Conservation (phyloP, 2,329 filamentous ascomycete genomes). For the Fusarium paranaense region DNA sequence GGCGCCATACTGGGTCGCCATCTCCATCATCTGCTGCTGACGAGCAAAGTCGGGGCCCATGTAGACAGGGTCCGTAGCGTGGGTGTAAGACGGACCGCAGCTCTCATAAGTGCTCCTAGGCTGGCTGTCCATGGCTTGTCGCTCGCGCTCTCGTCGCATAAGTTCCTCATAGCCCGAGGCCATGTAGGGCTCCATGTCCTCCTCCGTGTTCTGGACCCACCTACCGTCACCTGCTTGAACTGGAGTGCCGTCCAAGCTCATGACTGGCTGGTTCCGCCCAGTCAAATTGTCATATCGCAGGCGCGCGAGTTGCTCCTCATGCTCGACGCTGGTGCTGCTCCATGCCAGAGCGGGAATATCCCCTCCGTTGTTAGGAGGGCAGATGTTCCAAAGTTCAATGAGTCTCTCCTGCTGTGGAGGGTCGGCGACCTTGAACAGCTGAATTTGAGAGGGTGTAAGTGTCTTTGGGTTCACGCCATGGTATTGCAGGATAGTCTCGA, state of each 20-base stretch:
- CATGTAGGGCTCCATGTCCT: slow-evolving; percentile 84
- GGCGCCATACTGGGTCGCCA: slow-evolving; percentile 77
- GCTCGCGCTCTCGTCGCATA: slow-evolving; percentile 72
- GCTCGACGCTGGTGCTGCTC: slow-evolving; percentile 65
- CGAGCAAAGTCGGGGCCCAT: slow-evolving; percentile 57
- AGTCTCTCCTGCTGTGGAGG: slow-evolving; percentile 78
- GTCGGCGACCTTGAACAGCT: slow-evolving; percentile 82
- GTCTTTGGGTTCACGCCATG: slow-evolving; percentile 77
- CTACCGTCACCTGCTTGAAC: slow-evolving; percentile 65
- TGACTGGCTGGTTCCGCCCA: slow-evolving; percentile 53
- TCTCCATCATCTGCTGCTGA: slow-evolving; percentile 65
- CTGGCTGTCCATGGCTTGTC: slow-evolving; percentile 46
- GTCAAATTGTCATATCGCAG: slow-evolving; percentile 66
- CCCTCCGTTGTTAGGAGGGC: slow-evolving; percentile 71
- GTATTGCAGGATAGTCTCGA: slow-evolving; percentile 70
- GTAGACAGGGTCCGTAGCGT: slow-evolving; percentile 78
- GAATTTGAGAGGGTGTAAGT: slow-evolving; percentile 79
- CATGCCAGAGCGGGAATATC: slow-evolving; percentile 66
- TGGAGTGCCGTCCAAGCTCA: slow-evolving; percentile 67
- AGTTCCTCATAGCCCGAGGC: slow-evolving; percentile 80
- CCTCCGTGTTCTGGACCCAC: slow-evolving; percentile 58
- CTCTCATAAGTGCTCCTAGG: slow-evolving; percentile 58
- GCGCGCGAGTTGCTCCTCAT: slow-evolving; percentile 69
- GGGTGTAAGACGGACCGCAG: slow-evolving; percentile 62
- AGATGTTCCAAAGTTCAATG: slow-evolving; percentile 87